phyloP scores from a whole-genome alignment of 2,329 filamentous ascomycete species.

The Pseudocercospora macadamiae region DNA sequence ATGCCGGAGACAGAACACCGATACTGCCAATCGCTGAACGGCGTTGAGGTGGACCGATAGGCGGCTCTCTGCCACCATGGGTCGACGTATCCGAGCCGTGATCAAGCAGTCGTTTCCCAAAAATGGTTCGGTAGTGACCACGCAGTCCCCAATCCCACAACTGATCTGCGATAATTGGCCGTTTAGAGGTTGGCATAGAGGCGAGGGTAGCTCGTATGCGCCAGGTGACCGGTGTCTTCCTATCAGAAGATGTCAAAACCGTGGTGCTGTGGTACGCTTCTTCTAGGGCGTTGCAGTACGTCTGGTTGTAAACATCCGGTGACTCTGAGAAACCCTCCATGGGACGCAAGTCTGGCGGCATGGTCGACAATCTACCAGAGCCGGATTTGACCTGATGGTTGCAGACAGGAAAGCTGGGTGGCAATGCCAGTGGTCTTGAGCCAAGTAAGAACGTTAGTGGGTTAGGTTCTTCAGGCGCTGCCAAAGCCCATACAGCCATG shows the following conservation, averaged over 20 bases:
- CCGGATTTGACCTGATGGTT: not conserved
- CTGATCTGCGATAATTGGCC: not conserved
- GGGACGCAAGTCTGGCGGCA: not conserved
- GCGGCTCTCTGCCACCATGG: not conserved
- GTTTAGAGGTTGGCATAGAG: not conserved
- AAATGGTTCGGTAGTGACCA: not conserved
- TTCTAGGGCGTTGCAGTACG: slow-evolving; percentile 6
- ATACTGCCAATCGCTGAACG: not conserved
- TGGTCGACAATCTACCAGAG: not conserved
- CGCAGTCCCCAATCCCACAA: slow-evolving; percentile 1
- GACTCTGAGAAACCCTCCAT: not conserved
- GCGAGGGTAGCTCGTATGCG: not conserved
- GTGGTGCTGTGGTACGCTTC: slow-evolving; percentile 5
- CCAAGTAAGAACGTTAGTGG: slow-evolving; percentile 6
- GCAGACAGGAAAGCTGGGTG: not conserved
- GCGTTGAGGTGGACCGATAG: not conserved
- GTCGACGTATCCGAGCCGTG: not conserved
- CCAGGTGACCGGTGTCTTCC: not conserved
- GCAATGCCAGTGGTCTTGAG: not conserved
- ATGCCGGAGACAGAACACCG: not conserved
- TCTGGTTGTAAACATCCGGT: slow-evolving; percentile 5
- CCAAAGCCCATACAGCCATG: not conserved
- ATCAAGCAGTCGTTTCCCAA: not conserved
- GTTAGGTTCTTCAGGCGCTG: slow-evolving; percentile 7
- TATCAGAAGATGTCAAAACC: not conserved